Evolutionary conservation across 2,329 filamentous ascomycete species (phyloP).

Genomic region (Bipolaris victoriae): DNA sequence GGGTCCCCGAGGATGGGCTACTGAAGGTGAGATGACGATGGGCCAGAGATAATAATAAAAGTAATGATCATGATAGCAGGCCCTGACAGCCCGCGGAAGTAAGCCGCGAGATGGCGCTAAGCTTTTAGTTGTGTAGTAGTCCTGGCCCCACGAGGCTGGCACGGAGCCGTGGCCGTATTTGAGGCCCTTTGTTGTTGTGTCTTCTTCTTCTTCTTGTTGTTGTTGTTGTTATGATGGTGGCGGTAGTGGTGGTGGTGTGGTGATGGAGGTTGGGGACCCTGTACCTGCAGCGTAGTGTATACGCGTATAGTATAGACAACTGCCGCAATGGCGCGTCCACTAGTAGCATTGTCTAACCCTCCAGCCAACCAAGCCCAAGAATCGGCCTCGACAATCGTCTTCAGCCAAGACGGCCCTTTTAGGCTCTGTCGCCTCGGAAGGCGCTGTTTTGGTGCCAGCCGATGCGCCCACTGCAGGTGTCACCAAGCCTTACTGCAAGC

Average conservation of each 20-base stretch:
- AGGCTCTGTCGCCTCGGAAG: slow-evolving; percentile 15
- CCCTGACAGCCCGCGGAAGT: slow-evolving; percentile 2
- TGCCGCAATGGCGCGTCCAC: slow-evolving; percentile 25
- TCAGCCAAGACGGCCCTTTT: slow-evolving; percentile 25
- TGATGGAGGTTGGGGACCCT: background rate
- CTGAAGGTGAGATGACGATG: too few species aligned
- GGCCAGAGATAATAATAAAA: too few species aligned
- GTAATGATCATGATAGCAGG: background rate
- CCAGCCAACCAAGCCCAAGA: slow-evolving; percentile 24
- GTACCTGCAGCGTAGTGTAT: background rate
- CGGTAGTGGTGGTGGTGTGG: background rate
- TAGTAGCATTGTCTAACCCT: slow-evolving; percentile 1
- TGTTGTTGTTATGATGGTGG: background rate
- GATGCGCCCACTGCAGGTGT: slow-evolving; percentile 16
- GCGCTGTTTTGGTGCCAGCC: slow-evolving; percentile 10
- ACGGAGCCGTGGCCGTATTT: background rate
- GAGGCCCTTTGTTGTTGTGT: too few species aligned
- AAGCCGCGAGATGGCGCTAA: slow-evolving; percentile 15
- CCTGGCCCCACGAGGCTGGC: background rate
- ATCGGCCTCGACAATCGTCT: slow-evolving; percentile 20
- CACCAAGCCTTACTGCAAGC: slow-evolving; percentile 1
- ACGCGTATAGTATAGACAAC: slow-evolving; percentile 6
- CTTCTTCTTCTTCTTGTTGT: too few species aligned
- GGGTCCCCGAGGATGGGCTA: background rate
- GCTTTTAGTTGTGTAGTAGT: background rate